These are phyloP conservation scores for Aegilops longissima DNA, from an alignment of 176 grass and related monocot species.

Conservation along the genomic window DNA sequence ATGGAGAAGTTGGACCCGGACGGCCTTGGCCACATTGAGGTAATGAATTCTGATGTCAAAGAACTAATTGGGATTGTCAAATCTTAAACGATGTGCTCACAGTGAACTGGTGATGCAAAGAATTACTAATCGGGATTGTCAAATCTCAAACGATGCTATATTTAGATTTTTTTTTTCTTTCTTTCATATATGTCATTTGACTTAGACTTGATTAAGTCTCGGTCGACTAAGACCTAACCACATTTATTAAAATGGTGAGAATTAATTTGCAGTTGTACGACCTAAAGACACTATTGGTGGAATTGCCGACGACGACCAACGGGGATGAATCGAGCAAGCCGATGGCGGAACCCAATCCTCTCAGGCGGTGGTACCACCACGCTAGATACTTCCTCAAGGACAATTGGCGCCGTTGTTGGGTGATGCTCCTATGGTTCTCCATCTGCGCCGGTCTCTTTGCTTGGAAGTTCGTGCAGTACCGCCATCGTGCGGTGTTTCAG, in stretches of 20 bases:
- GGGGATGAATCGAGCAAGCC: slow-evolving; percentile 59
- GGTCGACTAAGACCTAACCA: too few relatives aligned
- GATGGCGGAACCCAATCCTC: slow-evolving; percentile 58
- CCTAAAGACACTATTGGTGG: slow-evolving; percentile 60
- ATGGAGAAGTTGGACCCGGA: slow-evolving; percentile 87
- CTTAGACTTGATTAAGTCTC: too few relatives aligned
- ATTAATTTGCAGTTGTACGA: slow-evolving; percentile 42
- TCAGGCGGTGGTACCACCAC: slow-evolving; percentile 50
- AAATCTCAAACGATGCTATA: too few relatives aligned
- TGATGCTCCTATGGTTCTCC: slow-evolving; percentile 60
- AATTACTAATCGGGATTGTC: too few relatives aligned
- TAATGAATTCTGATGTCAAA: background rate
- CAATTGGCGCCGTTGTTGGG: slow-evolving; percentile 87
- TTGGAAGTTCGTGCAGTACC: slow-evolving; percentile 83
- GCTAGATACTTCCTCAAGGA: slow-evolving; percentile 68
- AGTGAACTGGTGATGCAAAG: too few relatives aligned
- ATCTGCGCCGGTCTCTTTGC: slow-evolving; percentile 55
- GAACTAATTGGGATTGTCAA: too few relatives aligned
- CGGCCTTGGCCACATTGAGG: slow-evolving; percentile 79
- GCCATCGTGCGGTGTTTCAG: slow-evolving; percentile 48
- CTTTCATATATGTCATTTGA: too few relatives aligned
- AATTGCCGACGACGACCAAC: slow-evolving; percentile 53
- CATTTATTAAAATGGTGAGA: background rate
- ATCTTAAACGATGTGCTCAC: too few relatives aligned
- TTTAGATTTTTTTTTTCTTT: too few relatives aligned